Percentiles rank a stretch among this genome's conserved stretches.
Conservation (phyloP, 179 eudicot genomes). For the Spinacia oleracea region DNA sequence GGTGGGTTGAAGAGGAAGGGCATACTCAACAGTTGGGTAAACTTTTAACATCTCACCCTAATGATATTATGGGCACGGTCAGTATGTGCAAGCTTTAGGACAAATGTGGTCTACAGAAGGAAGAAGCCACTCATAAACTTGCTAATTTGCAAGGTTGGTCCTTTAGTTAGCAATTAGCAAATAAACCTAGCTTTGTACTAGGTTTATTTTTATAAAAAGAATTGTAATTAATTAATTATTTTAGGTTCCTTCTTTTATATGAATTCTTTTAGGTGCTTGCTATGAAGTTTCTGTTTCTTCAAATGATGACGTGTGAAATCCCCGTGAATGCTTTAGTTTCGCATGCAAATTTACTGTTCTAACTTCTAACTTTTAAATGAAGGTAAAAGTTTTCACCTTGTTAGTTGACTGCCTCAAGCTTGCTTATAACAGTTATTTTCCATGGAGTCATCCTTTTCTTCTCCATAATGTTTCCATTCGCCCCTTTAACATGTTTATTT, state of each 20-base stretch:
- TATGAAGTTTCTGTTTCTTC: neutral
- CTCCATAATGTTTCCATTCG: neutral
- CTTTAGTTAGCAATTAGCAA: neutral
- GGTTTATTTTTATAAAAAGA: neutral
- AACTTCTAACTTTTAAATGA: neutral
- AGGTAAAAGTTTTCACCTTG: neutral
- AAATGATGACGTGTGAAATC: neutral
- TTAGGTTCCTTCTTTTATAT: too few relatives aligned
- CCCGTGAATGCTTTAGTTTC: neutral
- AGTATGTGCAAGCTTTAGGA: too few relatives aligned
- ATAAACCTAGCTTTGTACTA: neutral
- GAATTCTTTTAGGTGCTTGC: neutral
- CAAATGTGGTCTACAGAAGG: neutral
- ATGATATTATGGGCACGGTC: neutral
- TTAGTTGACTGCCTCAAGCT: neutral
- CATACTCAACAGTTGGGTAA: neutral
- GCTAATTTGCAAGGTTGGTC: neutral
- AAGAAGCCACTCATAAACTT: neutral
- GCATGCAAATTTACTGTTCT: neutral
- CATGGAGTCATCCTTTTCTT: neutral
- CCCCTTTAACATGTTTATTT: neutral
- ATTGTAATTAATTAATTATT: too few relatives aligned
- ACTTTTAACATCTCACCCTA: neutral
- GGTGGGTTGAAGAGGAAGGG: too few relatives aligned
- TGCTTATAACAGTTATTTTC: neutral